These are phyloP conservation scores for Leptodermis oblonga DNA, from an alignment of 257 asterid species.

Conservation along the genomic window DNA sequence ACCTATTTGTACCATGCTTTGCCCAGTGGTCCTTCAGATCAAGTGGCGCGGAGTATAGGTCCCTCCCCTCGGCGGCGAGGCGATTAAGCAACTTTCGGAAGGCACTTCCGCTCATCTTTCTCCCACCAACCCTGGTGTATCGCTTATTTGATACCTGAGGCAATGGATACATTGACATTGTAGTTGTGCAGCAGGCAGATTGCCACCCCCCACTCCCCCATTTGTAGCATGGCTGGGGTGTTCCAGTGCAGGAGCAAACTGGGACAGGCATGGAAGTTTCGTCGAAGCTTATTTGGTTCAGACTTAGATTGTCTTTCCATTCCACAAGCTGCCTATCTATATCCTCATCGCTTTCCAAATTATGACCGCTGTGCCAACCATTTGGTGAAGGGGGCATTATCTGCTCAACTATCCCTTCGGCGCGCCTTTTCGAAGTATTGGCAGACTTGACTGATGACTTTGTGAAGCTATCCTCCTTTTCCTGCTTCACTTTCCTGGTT, in stretches of 20 bases:
- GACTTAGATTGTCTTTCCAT: constrained; percentile 72
- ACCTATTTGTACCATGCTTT: constrained; percentile 85
- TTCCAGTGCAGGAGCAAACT: constrained; percentile 84
- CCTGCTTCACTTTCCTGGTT: constrained; percentile 51
- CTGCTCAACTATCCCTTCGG: constrained; percentile 45
- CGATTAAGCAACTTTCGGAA: constrained; percentile 75
- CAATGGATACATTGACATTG: constrained; percentile 79
- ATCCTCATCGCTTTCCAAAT: constrained; percentile 50
- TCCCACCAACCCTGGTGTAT: constrained; percentile 79
- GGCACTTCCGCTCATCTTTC: constrained; percentile 90
- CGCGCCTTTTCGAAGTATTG: constrained; percentile 42
- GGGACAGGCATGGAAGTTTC: constrained; percentile 92
- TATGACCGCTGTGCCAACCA: constrained; percentile 40
- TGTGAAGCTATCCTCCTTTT: constrained; percentile 40
- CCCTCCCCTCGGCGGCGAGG: constrained; percentile 67
- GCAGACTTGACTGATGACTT: constrained; percentile 43
- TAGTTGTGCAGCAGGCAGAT: constrained; percentile 85
- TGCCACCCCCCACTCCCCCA: constrained; percentile 99
- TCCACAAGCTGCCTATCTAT: constrained; percentile 47
- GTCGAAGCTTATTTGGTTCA: constrained; percentile 72
- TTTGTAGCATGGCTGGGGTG: constrained; percentile 90
- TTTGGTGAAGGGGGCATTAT: constrained; percentile 33
- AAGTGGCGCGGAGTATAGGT: constrained; percentile 58
- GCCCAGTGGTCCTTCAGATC: constrained; percentile 93
- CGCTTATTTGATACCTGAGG: constrained; percentile 82